Evolutionary conservation across 257 asterid genomes (phyloP).

Genomic region (Petrea volubilis): DNA sequence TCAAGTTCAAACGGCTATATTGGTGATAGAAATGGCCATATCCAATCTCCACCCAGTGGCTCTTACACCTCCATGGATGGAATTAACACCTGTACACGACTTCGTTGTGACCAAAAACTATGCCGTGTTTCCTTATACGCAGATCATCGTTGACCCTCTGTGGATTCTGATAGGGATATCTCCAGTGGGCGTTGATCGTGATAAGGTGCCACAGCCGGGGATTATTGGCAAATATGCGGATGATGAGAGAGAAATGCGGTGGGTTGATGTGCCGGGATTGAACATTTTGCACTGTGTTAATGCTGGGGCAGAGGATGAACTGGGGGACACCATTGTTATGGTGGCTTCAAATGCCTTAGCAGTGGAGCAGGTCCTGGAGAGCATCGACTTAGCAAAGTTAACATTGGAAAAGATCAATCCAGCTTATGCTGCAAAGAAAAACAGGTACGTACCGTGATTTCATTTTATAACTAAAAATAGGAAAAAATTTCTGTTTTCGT

Average conservation of each 20-base stretch:
- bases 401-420: background rate
- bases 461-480: too few species aligned
- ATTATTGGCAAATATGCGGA: constrained; percentile 42
- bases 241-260: constrained; percentile 35
- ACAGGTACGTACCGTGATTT: too few species aligned
- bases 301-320: background rate
- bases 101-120: constrained; percentile 47
- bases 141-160: constrained; percentile 29
- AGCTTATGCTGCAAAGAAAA: too few species aligned
- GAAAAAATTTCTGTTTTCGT: too few species aligned
- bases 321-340: background rate
- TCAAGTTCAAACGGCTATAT: too few species aligned
- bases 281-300: constrained; percentile 29
- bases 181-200: constrained; percentile 21
- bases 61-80: constrained; percentile 36
- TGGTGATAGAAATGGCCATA: too few species aligned
- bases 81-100: constrained; percentile 36
- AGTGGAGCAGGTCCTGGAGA: background rate
- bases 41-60: too few species aligned
- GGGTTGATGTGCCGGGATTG: constrained; percentile 47
- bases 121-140: constrained; percentile 39
- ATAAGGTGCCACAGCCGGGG: constrained; percentile 44
- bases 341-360: background rate
- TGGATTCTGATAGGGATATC: constrained; percentile 32
- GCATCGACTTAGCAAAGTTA: background rate